A percentile compares a stretch with the other conserved stretches of the same genome.
Conservation (phyloP, 2,329 filamentous ascomycete species). For the Fonsecaea nubica region DNA sequence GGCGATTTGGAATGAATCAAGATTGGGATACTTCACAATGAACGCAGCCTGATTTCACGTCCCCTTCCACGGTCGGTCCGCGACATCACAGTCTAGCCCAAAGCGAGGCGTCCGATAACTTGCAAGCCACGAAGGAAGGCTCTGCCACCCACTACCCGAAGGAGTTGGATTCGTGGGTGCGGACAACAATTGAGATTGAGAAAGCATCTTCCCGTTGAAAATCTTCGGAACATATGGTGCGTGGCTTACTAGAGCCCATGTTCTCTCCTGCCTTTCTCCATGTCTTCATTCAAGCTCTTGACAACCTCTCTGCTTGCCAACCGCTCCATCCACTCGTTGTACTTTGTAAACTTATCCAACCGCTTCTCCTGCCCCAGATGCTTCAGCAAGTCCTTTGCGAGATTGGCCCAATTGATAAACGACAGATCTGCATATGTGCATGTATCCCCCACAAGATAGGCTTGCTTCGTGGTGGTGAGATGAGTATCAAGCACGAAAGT, state of each 20-base stretch:
- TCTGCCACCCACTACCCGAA: background rate
- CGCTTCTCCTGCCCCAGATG: conserved; percentile 7
- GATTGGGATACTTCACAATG: background rate
- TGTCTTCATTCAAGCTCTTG: background rate
- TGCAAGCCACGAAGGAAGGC: background rate
- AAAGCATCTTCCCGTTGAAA: background rate
- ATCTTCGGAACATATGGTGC: background rate
- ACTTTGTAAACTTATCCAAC: conserved; percentile 2
- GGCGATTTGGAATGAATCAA: background rate
- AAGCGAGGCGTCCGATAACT: background rate
- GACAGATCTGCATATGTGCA: conserved; percentile 52
- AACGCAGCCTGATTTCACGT: background rate
- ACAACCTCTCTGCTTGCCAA: conserved; percentile 6
- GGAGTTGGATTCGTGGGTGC: background rate
- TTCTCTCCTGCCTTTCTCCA: background rate
- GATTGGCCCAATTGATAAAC: conserved; percentile 49
- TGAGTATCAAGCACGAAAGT: conserved; percentile 52
- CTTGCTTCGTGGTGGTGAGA: conserved; percentile 42
- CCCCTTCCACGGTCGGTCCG: background rate
- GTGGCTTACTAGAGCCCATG: background rate
- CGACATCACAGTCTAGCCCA: background rate
- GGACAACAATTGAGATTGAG: background rate
- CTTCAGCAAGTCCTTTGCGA: conserved; percentile 6
- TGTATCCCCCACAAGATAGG: conserved; percentile 53
- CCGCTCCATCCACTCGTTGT: conserved; percentile 11